Conservation (phyloP, 306 rosid genomes). For the Lathyrus tuberosus region DNA sequence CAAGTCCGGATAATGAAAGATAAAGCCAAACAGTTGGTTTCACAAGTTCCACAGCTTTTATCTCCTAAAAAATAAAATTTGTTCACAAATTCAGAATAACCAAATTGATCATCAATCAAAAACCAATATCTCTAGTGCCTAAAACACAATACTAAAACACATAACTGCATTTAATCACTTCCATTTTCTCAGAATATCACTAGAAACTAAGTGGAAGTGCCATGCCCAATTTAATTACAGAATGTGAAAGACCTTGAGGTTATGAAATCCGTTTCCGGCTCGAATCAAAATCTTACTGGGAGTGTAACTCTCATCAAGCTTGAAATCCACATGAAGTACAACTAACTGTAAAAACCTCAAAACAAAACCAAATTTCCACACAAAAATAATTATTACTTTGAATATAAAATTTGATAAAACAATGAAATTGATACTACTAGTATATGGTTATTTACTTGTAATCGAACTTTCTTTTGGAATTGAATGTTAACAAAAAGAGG, state of each 20-base stretch:
- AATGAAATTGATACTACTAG: neutral
- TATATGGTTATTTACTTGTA: slow-evolving; percentile 46
- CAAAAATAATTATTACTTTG: neutral
- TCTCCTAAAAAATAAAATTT: slow-evolving; percentile 60
- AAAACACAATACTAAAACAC: neutral
- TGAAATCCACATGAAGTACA: slow-evolving; percentile 85
- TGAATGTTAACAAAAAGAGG: slow-evolving; percentile 92
- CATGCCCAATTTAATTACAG: neutral
- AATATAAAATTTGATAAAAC: neutral
- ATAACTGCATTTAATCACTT: neutral
- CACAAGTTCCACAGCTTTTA: slow-evolving; percentile 79
- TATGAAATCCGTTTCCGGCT: slow-evolving; percentile 93
- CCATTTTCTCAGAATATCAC: neutral
- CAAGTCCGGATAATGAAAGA: slow-evolving; percentile 77
- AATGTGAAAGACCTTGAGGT: slow-evolving; percentile 61
- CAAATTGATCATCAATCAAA: slow-evolving; percentile 13
- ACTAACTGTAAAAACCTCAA: slow-evolving; percentile 55
- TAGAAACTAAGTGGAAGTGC: neutral
- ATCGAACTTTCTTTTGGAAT: slow-evolving; percentile 88
- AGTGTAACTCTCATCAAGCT: slow-evolving; percentile 95
- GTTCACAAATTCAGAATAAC: slow-evolving; percentile 30
- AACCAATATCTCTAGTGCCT: neutral
- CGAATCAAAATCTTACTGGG: slow-evolving; percentile 83
- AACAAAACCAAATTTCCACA: slow-evolving; percentile 10
- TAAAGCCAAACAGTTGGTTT: slow-evolving; percentile 93